Base-by-base conservation (phyloP, 441 rosid genomes). In the Melastoma candidum region DNA sequence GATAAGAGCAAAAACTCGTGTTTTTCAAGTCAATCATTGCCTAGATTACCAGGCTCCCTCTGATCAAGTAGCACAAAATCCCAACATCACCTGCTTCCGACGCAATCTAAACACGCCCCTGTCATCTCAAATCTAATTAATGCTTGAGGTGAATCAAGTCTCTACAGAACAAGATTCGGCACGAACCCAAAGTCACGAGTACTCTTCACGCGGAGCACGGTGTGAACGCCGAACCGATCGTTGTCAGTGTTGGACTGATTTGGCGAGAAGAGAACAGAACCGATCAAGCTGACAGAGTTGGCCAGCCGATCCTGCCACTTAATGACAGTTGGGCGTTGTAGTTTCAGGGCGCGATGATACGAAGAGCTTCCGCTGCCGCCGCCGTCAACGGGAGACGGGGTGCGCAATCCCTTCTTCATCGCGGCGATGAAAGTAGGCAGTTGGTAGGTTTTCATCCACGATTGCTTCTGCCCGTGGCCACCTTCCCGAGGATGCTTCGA, bases 261-360 rank as follows among this genome's bases (percentile, higher is more conserved):
- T 44, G 69, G 63, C 3, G 84, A 76, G 51, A 26, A 47, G 47
- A 32, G 76, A 25, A 85, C 78, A 36, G 73, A 59, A 24, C 98
- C 93, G 49, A 85, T 73, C 7, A 87, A 74, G 63, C 75, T 76
- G 11, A 66, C 75, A 25, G 75, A 71, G 74, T 87, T 90, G 2
- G 44, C 55, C 48, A 70, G 67, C 52, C 46, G 48, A 43, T 56
- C 53, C 2, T 60, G 53, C 66, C 73, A 58, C 48, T 8, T 2
- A 11, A 76, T 63, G 8, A 74, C 65, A 22, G 77, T 54, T 2
- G 98, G 98, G 53, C 81, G 77, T 72, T 81, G 84, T 64, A 57
- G 69, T 49, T 66, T 64, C 63, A 87, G 86, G 24, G 67, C 74
- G 14, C 68, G 77, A 17, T 58, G 75, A 55, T 78, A 82, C 60